Percentiles rank a stretch among this genome's conserved stretches.
Conservation (phyloP, 805 yeast species). For the Lipomyces mesembrius region DNA sequence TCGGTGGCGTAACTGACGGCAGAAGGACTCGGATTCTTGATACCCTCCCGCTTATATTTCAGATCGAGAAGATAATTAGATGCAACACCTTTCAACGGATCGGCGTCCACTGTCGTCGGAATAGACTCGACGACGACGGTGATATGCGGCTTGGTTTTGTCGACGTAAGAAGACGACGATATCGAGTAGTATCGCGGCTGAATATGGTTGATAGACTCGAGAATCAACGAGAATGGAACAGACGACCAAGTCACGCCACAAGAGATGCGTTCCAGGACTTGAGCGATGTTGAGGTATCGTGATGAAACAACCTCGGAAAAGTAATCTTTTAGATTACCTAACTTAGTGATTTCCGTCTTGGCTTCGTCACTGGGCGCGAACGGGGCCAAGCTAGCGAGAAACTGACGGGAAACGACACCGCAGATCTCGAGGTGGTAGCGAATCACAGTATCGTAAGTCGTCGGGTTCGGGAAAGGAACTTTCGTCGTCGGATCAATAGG, state of each 20-base stretch:
- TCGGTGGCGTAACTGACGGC: slow-evolving; percentile 66
- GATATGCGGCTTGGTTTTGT: slow-evolving; percentile 73
- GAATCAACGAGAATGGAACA: slow-evolving; percentile 82
- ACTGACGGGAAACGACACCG: slow-evolving; percentile 92
- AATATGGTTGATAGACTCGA: slow-evolving; percentile 79
- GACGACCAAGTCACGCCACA: slow-evolving; percentile 67
- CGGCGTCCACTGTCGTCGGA: slow-evolving; percentile 45
- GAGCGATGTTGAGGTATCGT: slow-evolving; percentile 73
- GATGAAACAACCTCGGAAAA: slow-evolving; percentile 70
- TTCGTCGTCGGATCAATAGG: slow-evolving; percentile 62
- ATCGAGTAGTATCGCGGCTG: slow-evolving; percentile 97
- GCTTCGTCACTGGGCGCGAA: slow-evolving; percentile 76
- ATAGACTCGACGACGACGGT: slow-evolving; percentile 87
- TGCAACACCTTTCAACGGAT: slow-evolving; percentile 78
- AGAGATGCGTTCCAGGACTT: slow-evolving; percentile 67
- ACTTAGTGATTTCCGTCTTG: slow-evolving; percentile 53
- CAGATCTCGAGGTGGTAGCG: slow-evolving; percentile 88
- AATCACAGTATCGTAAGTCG: slow-evolving; percentile 84
- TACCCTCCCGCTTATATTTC: slow-evolving; percentile 61
- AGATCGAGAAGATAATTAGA: slow-evolving; percentile 84
- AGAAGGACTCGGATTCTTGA: slow-evolving; percentile 44
- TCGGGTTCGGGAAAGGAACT: slow-evolving; percentile 58
- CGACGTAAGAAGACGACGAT: slow-evolving; percentile 82
- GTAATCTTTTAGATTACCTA: slow-evolving; percentile 69
- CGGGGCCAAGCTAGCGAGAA: slow-evolving; percentile 68